Evolutionary conservation across 2,329 filamentous ascomycete genomes (phyloP), one percentile per base, ranked within the genome.

Genomic region (Nakataea oryzae): DNA sequence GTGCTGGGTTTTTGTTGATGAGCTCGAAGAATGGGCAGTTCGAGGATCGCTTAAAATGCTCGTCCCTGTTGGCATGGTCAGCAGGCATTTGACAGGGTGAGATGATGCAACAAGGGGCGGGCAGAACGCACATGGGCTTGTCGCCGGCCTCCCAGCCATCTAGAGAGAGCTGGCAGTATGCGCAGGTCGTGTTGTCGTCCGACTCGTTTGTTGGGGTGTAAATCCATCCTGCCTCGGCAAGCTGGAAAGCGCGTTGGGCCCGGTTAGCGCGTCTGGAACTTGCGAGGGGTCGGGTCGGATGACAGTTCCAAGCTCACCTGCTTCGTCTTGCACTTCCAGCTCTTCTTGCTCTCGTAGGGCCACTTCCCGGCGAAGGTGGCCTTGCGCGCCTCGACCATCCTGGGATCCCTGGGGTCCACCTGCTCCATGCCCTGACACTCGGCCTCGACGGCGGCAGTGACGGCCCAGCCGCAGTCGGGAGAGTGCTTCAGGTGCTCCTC

Each of bases 121-220:
- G 3, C 5, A 7, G 58, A 21, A 54, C 88, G 75, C 73, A 92
- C 86, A 89, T 84, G 64, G 95, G 95, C 71, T 96, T 91, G 73
- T 99, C 95, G 63, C 88, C 87, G 1, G 89, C 88, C 71, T 97
- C 95, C 95, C 96, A 99, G 8, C 92, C 92, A 73, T 97, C 93
- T 13, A 99, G 82, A 13, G 89, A 91, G 21, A 97, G 77, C 63
- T 89, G 86, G 76, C 95, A 99, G 75, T 97, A 97, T 30, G 90
- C 83, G 72, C 95, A 99, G 13, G 89, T 95, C 12, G 91, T 90
- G 76, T 93, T 90, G 73, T 99, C 95, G 66, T 95, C 88, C 14
- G 87, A 91, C 56, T 93, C 91, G 56, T 84, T 77, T 7, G 86
- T 90, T 0, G 95, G 93, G 28, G 92, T 96, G 75, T 93, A 97